Conservation (phyloP, 805 yeast species). For the Candida takata region DNA sequence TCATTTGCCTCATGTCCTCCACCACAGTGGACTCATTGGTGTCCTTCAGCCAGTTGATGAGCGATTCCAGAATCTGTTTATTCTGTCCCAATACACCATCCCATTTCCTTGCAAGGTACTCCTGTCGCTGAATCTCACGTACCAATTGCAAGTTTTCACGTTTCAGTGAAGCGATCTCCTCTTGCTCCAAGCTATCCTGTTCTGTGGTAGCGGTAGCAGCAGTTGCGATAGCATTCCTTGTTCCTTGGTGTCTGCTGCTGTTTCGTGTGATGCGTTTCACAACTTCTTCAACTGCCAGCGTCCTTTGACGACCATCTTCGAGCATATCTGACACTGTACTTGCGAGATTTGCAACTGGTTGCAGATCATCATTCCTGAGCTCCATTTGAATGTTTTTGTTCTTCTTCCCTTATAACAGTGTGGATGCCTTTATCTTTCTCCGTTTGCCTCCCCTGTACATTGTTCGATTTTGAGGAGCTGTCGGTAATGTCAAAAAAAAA, state of each 20-base stretch:
- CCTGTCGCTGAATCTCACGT: slow-evolving; percentile 29
- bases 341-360: slow-evolving; percentile 14
- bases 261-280: slow-evolving; percentile 11
- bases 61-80: slow-evolving; percentile 20
- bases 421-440: no score
- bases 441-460: no score
- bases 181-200: no score
- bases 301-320: slow-evolving; percentile 10
- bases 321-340: slow-evolving; percentile 8
- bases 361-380: slow-evolving; percentile 15
- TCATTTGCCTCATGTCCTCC: background rate
- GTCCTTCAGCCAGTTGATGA: slow-evolving; percentile 8
- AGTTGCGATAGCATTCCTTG: background rate
- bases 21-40: background rate
- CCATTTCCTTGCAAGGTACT: slow-evolving; percentile 23
- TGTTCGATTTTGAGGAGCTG: no score
- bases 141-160: slow-evolving; percentile 23
- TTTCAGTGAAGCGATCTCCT: slow-evolving; percentile 10
- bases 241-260: background rate
- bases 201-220: no score
- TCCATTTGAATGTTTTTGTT: slow-evolving; percentile 8
- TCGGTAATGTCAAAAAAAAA: no score
- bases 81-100: slow-evolving; percentile 23
- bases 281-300: slow-evolving; percentile 14
- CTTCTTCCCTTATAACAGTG: background rate